phyloP scores from a whole-genome alignment of 345 rosid genomes.

The Camelina laxa region DNA sequence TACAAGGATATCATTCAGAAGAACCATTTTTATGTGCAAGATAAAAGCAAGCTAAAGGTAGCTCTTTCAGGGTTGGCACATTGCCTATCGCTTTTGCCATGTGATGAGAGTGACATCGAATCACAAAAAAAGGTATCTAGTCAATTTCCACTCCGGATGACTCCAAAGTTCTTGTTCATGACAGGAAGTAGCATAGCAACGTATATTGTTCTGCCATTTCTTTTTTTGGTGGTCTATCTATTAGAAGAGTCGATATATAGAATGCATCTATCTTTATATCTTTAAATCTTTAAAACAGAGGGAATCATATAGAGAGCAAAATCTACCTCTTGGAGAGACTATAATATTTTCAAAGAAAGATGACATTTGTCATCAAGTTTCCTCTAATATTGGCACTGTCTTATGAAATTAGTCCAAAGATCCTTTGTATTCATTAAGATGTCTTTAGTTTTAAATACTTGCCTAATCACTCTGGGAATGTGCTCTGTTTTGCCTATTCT shows the following conservation, averaged over 20 bases:
- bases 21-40: slow-evolving; percentile 68
- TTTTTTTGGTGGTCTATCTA: background rate
- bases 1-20: slow-evolving; percentile 71
- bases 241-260: background rate
- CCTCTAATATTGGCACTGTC: background rate
- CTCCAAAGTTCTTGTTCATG: slow-evolving; percentile 29
- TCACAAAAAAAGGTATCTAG: slow-evolving; percentile 51
- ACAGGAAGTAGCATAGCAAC: slow-evolving; percentile 19
- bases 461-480: background rate
- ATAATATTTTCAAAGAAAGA: background rate
- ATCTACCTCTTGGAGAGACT: background rate
- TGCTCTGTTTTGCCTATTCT: slow-evolving; percentile 4
- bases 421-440: background rate
- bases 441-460: slow-evolving; percentile 1
- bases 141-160: background rate
- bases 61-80: slow-evolving; percentile 71
- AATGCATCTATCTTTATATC: slow-evolving; percentile 6
- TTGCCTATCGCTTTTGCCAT: slow-evolving; percentile 74
- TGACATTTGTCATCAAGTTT: slow-evolving; percentile 11
- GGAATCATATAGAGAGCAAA: slow-evolving; percentile 3
- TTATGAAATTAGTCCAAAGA: background rate
- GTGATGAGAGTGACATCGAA: slow-evolving; percentile 47
- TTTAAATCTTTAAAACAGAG: background rate
- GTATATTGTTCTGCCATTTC: background rate
- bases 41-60: slow-evolving; percentile 69